Base-by-base conservation (phyloP, 805 yeast genomes). In the Candida argentea region DNA sequence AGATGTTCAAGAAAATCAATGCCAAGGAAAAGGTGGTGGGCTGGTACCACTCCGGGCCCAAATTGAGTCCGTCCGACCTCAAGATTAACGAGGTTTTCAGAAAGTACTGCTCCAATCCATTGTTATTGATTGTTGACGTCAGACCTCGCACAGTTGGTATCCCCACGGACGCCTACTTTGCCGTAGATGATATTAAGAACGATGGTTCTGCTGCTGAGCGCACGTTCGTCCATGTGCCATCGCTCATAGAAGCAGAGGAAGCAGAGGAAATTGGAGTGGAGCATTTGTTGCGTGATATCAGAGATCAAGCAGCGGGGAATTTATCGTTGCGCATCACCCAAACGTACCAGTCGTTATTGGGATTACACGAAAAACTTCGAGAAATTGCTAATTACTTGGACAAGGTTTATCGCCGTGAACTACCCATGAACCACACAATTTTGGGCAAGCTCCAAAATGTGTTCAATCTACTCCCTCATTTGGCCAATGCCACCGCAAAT, bases 221-320 rank as follows among this genome's bases (percentile, higher is more conserved):
- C 57, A 86, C 96, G 3, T 91, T 91, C 59, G 73, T 83, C 26
- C 98, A 91, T 55, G 75, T 89, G 17, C 95, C 97, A 7, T 83
- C 95, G 9, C 65, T 73, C 16, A 85, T 93, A 38, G 89, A 83
- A 50, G 99, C 99, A 3, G 98, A 91, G 50, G 99, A 91, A 52
- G 98, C 98, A 6, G 99, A 91, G 57, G 99, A 91, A 57, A 91
- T 91, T 42, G 99, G 98, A 37, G 99, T 91, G 9, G 99, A 91
- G 55, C 99, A 91, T 52, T 59, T 91, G 35, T 59, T 91, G 35
- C 76, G 97, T 48, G 98, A 91, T 48, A 85, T 86, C 14, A 74
- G 96, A 46, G 96, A 89, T 50, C 95, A 87, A 44, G 95, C 97
- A 6, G 93, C 95, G 9, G 98, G 98, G 6, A 79, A 79, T 26